Conservation (phyloP, 352 stramenopile genomes). For the Phytophthora lateralis region DNA sequence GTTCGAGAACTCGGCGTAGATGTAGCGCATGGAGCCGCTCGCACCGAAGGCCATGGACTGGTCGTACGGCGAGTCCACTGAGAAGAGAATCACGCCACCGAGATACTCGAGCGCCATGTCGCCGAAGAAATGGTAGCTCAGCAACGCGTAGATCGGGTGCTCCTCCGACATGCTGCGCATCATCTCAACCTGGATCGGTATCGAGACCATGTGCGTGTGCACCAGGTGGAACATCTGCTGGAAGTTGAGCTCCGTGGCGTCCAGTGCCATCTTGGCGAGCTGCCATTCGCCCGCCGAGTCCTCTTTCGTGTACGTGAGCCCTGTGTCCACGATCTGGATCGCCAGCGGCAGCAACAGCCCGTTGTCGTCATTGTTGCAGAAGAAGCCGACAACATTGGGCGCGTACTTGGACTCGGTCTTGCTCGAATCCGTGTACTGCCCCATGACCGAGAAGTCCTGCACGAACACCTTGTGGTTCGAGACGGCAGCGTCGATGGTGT, state of each 20-base stretch:
- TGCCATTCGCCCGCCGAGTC: conserved; percentile 38
- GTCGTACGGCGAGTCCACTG: conserved; percentile 29
- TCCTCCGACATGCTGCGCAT: conserved; percentile 38
- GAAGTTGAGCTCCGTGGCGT: conserved; percentile 39
- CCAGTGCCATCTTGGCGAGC: conserved; percentile 48
- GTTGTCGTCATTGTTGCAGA: conserved; percentile 33
- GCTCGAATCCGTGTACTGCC: conserved; percentile 27
- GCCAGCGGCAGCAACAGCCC: conserved; percentile 34
- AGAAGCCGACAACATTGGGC: conserved; percentile 41
- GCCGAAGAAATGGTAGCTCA: conserved; percentile 43
- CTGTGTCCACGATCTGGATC: conserved; percentile 37
- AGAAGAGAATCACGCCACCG: conserved; percentile 25
- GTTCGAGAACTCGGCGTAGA: conserved; percentile 26
- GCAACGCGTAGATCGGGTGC: conserved; percentile 45
- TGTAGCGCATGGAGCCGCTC: conserved; percentile 37
- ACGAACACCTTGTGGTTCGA: conserved; percentile 33
- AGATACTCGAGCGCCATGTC: conserved; percentile 43
- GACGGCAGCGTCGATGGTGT: conserved; percentile 18
- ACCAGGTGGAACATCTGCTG: conserved; percentile 36
- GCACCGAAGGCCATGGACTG: conserved; percentile 40
- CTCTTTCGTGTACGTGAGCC: conserved; percentile 34
- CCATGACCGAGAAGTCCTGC: conserved; percentile 28
- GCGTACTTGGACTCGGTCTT: conserved; percentile 34
- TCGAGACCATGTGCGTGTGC: conserved; percentile 35
- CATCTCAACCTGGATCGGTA: conserved; percentile 52